Percentiles rank a stretch among this genome's conserved stretches.
phyloP scores from a whole-genome alignment of 805 yeast genomes.

The Cyberlindnera xylosilytica region DNA sequence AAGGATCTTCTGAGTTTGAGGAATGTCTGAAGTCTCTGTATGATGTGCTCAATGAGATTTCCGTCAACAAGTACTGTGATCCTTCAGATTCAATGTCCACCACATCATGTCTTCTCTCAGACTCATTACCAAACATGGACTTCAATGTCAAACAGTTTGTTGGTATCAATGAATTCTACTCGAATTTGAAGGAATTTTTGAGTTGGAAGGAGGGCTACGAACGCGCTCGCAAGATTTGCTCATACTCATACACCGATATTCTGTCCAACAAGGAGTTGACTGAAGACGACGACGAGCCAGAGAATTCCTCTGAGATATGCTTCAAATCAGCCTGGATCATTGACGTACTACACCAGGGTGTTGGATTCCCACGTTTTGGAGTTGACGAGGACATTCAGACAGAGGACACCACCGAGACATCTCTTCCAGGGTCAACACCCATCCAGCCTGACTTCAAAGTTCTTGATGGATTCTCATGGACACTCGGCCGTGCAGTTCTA shows the following conservation, averaged over 20 bases:
- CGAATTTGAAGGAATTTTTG: conserved; percentile 48
- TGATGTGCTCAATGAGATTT: conserved; percentile 36
- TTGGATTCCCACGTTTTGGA: conserved; percentile 55
- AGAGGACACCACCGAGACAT: background rate
- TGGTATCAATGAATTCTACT: conserved; percentile 71
- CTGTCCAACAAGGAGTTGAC: conserved; percentile 8
- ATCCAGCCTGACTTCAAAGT: conserved; percentile 37
- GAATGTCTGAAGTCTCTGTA: conserved; percentile 46
- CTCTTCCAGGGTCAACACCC: conserved; percentile 8
- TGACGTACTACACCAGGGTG: conserved; percentile 54
- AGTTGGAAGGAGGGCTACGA: conserved; percentile 36
- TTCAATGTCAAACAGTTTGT: conserved; percentile 54
- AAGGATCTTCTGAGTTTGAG: conserved; percentile 51
- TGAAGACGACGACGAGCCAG: conserved; percentile 34
- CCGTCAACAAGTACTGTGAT: conserved; percentile 24
- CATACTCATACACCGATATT: conserved; percentile 22
- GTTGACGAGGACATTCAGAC: conserved; percentile 34
- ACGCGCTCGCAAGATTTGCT: conserved; percentile 46
- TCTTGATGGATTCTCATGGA: conserved; percentile 50
- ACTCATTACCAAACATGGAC: conserved; percentile 53
- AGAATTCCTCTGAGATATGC: conserved; percentile 51
- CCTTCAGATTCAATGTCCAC: conserved; percentile 17
- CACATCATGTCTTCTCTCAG: conserved; percentile 49
- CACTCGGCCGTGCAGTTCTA: conserved; percentile 57
- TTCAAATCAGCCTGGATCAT: conserved; percentile 61